Conservation (phyloP, 306 rosid genomes). For the Cucurbita maxima region DNA sequence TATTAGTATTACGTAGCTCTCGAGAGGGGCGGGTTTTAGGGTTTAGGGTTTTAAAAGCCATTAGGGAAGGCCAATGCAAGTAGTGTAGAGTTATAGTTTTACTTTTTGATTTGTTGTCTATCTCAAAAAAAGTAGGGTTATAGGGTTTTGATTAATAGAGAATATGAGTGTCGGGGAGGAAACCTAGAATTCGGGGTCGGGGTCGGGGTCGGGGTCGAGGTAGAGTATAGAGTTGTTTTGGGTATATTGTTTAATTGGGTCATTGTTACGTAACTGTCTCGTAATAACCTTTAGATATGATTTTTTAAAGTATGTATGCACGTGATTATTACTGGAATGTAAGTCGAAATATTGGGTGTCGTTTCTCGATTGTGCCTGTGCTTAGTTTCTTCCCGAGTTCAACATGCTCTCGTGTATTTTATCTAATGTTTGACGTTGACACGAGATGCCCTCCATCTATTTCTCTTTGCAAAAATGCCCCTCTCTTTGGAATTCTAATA, state of each 20-base stretch:
- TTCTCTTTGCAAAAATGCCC: background rate
- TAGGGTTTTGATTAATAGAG: background rate
- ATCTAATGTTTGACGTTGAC: too few relatives aligned
- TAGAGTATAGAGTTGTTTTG: background rate
- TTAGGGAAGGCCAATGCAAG: background rate
- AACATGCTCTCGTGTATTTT: too few relatives aligned
- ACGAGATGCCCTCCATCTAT: background rate
- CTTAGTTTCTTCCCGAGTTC: too few relatives aligned
- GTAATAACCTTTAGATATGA: background rate
- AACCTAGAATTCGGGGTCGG: background rate
- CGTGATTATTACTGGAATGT: too few relatives aligned
- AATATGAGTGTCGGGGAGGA: background rate
- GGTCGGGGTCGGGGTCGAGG: too few relatives aligned
- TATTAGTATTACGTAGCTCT: background rate
- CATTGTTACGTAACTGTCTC: background rate
- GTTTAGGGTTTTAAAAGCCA: constrained; percentile 4
- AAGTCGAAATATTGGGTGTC: background rate
- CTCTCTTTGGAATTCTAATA: background rate
- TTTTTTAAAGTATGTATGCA: background rate
- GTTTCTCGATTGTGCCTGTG: too few relatives aligned
- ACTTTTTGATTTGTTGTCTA: background rate
- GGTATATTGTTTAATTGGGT: background rate
- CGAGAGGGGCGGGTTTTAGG: background rate
- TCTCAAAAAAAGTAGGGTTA: background rate
- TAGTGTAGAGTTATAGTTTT: background rate